These are phyloP conservation scores for Aspergillus baeticus DNA, from an alignment of 495 filamentous ascomycete genomes.

Conservation along the genomic window DNA sequence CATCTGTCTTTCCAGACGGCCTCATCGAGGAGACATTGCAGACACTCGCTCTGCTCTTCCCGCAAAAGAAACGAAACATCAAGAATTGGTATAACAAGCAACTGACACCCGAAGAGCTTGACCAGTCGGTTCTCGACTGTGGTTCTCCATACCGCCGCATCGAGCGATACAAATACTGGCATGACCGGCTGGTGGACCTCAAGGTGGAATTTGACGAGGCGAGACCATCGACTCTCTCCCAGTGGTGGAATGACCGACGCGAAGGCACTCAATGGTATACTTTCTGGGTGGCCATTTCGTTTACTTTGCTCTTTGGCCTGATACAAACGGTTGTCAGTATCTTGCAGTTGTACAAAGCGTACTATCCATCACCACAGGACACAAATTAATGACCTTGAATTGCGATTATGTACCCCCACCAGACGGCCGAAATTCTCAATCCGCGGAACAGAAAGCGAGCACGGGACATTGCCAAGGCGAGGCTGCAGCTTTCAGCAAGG, in stretches of 20 bases:
- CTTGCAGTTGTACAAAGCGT: constrained; percentile 43
- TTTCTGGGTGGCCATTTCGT: constrained; percentile 51
- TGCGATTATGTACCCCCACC: no score
- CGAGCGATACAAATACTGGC: constrained; percentile 48
- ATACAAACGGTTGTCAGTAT: constrained; percentile 48
- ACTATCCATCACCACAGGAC: no score
- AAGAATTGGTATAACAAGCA: constrained; percentile 27
- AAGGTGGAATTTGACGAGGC: constrained; percentile 53
- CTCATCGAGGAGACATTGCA: constrained; percentile 45
- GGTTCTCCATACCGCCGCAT: constrained; percentile 31
- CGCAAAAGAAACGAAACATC: constrained; percentile 26
- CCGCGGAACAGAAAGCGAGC: no score
- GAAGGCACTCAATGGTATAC: constrained; percentile 53
- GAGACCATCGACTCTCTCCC: constrained; percentile 37
- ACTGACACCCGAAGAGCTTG: constrained; percentile 20
- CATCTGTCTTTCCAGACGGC: constrained; percentile 22
- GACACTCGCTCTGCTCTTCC: constrained; percentile 47
- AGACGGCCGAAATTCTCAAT: no score
- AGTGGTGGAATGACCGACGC: constrained; percentile 54
- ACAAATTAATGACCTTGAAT: no score
- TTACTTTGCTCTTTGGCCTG: constrained; percentile 52
- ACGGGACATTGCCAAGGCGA: no score
- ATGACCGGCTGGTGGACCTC: constrained; percentile 49
- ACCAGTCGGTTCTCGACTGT: constrained; percentile 17
- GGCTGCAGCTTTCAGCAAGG: no score